Conservation (phyloP, 768 basidiomycete genomes). For the Tulasnella sp. region DNA sequence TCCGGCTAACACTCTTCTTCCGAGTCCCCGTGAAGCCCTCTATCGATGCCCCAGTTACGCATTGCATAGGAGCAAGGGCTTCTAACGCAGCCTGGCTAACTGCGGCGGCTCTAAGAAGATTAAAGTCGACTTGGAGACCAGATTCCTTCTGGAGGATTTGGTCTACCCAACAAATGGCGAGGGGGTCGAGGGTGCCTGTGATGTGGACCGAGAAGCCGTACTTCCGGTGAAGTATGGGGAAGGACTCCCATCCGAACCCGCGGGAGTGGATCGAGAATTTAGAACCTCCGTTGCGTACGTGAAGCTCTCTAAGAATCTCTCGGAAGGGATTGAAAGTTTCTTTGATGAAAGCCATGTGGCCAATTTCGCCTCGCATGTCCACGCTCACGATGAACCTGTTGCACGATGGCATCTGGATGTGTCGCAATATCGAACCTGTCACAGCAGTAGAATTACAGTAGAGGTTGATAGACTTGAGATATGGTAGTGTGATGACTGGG, state of each 20-base stretch:
- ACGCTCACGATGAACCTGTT: neutral
- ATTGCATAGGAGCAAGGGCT: neutral
- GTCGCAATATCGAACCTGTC: neutral
- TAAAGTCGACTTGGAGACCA: neutral
- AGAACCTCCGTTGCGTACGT: neutral
- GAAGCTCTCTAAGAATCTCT: neutral
- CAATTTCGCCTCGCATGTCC: neutral
- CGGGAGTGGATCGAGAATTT: neutral
- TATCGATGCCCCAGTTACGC: neutral
- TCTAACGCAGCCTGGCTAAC: neutral
- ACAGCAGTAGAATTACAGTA: neutral
- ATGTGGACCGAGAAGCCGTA: neutral
- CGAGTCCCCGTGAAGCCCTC: no score
- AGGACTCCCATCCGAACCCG: neutral
- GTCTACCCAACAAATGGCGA: neutral
- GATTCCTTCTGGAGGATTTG: neutral
- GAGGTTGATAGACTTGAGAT: neutral
- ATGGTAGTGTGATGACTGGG: neutral
- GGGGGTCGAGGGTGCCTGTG: neutral
- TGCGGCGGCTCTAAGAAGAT: neutral
- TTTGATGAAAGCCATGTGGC: neutral
- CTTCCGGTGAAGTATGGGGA: neutral
- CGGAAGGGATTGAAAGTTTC: neutral
- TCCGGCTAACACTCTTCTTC: neutral
- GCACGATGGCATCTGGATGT: neutral